phyloP scores from a whole-genome alignment of 352 stramenopile species.

The Phytophthora citrophthora region DNA sequence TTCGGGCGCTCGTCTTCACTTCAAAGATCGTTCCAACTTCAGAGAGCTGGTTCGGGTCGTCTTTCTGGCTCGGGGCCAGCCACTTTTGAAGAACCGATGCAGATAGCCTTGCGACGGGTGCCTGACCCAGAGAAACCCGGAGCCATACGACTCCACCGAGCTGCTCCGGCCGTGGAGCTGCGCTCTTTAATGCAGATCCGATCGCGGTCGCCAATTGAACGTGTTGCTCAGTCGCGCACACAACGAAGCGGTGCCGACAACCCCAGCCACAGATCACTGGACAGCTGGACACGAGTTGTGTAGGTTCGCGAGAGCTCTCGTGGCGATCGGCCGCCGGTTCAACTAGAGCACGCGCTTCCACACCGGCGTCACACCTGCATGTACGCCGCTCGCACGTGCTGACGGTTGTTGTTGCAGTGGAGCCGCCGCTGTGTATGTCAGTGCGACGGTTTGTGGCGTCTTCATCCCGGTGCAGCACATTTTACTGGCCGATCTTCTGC shows the following conservation, averaged over 20 bases:
- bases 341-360: constrained; percentile 6
- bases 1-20: constrained; percentile 29
- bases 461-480: background rate
- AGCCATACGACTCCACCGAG: constrained; percentile 10
- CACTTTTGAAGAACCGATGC: constrained; percentile 14
- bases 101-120: background rate
- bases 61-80: constrained; percentile 19
- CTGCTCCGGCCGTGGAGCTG: constrained; percentile 8
- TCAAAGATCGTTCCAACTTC: constrained; percentile 36
- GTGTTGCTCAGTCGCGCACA: constrained; percentile 38
- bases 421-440: too few species aligned
- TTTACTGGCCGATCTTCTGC: constrained; percentile 11
- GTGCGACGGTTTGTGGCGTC: too few species aligned
- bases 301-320: constrained; percentile 38
- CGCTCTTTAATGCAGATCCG: constrained; percentile 14
- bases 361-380: background rate
- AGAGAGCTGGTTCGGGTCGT: constrained; percentile 38
- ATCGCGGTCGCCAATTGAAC: constrained; percentile 26
- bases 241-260: constrained; percentile 25
- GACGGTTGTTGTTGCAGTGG: background rate
- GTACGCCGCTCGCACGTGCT: constrained; percentile 2
- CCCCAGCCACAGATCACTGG: constrained; percentile 23
- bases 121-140: background rate
- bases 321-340: constrained; percentile 14
- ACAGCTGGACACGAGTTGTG: constrained; percentile 31